phyloP scores from a whole-genome alignment of 1,139 yeast genomes.

The Kodamaea sp. region DNA sequence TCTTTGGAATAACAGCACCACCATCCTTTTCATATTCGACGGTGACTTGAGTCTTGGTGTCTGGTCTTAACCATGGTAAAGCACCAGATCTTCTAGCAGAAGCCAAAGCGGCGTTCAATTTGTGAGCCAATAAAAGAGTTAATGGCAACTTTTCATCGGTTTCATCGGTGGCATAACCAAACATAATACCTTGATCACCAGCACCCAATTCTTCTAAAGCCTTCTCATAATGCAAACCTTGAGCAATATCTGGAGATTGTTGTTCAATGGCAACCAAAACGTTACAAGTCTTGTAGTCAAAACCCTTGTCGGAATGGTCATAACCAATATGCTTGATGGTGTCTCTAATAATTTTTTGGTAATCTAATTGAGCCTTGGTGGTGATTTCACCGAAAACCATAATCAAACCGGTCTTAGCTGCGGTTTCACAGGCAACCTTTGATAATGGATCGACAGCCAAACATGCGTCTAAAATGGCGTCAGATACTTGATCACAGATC shows the following conservation, averaged over 20 bases:
- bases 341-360: conserved; percentile 96
- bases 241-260: conserved; percentile 98
- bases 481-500: conserved; percentile 99
- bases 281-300: conserved; percentile 98
- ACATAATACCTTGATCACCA: conserved; percentile 99
- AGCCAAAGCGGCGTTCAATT: conserved; percentile 94
- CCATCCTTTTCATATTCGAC: conserved; percentile 90
- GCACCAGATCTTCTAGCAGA: conserved; percentile 96
- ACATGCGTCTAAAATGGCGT: conserved; percentile 98
- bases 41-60: conserved; percentile 99
- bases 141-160: conserved; percentile 96
- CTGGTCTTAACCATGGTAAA: conserved; percentile 97
- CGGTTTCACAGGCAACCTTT: conserved; percentile 99
- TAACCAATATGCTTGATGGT: conserved; percentile 98
- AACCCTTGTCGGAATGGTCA: conserved; percentile 94
- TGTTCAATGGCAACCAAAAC: conserved; percentile 98
- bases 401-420: conserved; percentile 98
- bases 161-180: conserved; percentile 99
- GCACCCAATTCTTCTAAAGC: conserved; percentile 98
- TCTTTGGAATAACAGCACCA: conserved; percentile 92
- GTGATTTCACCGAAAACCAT: conserved; percentile 99
- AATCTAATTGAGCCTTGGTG: conserved; percentile 91
- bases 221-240: conserved; percentile 96
- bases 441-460: conserved; percentile 93
- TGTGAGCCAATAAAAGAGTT: conserved; percentile 91